Percentiles rank a stretch among this genome's conserved stretches.
phyloP scores from a whole-genome alignment of 2,329 filamentous ascomycete genomes.

The Akanthomyces lecanii region DNA sequence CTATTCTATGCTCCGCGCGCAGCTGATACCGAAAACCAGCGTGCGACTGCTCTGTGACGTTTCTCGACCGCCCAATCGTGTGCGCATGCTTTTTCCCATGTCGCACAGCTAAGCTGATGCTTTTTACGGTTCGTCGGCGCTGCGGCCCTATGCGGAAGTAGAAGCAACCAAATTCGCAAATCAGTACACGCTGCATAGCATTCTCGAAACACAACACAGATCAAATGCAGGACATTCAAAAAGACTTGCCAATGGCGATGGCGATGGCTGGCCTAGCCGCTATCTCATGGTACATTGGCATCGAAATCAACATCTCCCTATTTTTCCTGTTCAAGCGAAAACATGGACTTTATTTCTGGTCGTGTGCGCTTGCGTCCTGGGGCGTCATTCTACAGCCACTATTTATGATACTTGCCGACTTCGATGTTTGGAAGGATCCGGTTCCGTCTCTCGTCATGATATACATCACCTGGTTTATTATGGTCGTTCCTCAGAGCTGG shows the following conservation, averaged over 20 bases:
- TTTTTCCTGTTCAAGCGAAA: conserved; percentile 27
- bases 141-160: neutral
- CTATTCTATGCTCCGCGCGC: too few species aligned
- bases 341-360: conserved; percentile 31
- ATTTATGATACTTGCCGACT: conserved; percentile 40
- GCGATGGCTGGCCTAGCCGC: conserved; percentile 33
- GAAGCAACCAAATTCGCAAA: neutral
- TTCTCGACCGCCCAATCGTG: too few species aligned
- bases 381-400: conserved; percentile 32
- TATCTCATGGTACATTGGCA: conserved; percentile 31
- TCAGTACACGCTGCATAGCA: neutral
- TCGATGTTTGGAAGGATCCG: conserved; percentile 19
- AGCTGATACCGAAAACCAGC: too few species aligned
- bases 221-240: conserved; percentile 19
- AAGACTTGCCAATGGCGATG: conserved; percentile 28
- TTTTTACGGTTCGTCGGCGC: too few species aligned
- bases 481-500: conserved; percentile 56
- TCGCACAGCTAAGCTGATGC: too few species aligned
- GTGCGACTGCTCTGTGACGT: too few species aligned
- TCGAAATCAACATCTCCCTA: conserved; percentile 28
- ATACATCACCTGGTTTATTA: conserved; percentile 29
- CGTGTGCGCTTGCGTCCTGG: conserved; percentile 27
- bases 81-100: too few species aligned
- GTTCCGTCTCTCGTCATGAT: conserved; percentile 20
- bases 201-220: neutral